Evolutionary conservation across 1,139 yeast genomes (phyloP), one percentile per base, ranked within the genome.

Genomic region (Candida sanyaensis): DNA sequence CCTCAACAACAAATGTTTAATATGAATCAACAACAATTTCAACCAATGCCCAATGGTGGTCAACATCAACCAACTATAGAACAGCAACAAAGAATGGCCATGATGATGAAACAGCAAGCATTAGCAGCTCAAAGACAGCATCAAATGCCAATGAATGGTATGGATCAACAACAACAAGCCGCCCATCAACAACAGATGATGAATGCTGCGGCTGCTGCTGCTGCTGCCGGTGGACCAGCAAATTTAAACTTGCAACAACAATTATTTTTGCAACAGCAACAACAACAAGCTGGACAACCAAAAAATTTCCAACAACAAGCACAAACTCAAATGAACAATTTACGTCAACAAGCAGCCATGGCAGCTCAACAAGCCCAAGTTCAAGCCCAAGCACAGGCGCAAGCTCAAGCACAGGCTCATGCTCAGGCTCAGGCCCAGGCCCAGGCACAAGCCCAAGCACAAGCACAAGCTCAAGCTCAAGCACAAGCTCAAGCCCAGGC

Each of bases 321-420:
- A 2, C 83, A 78, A 55, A 65, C 65, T 37, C 83, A 78, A 58
- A 77, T 78, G 82, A 77, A 76, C 52, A 76, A 69, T 52, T 62
- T 77, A 50, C 71, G 82, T 40, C 81, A 76, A 48, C 81, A 76
- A 50, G 73, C 77, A 21, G 67, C 66, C 2, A 69, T 64, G 12
- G 66, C 70, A 47, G 69, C 62, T 40, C 69, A 57, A 41, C 64
- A 58, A 28, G 60, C 57, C 11, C 61, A 52, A 40, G 59, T 45
- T n/a, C 60, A 49, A 24, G 49, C 50, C 6, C 59, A 52, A 33
- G 21, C 21, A 17, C 21, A 17, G 3, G 21, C 47, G 3, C 21
- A 17, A 17, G 21, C 21, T 2, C 21, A 17, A 17, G 21, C 21
- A 2, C 21, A 17, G 3, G 21, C 21, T 17, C 21, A 17, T 2